Evolutionary conservation across 2,329 filamentous ascomycete genomes (phyloP).

Genomic region (Colletotrichum sublineola): DNA sequence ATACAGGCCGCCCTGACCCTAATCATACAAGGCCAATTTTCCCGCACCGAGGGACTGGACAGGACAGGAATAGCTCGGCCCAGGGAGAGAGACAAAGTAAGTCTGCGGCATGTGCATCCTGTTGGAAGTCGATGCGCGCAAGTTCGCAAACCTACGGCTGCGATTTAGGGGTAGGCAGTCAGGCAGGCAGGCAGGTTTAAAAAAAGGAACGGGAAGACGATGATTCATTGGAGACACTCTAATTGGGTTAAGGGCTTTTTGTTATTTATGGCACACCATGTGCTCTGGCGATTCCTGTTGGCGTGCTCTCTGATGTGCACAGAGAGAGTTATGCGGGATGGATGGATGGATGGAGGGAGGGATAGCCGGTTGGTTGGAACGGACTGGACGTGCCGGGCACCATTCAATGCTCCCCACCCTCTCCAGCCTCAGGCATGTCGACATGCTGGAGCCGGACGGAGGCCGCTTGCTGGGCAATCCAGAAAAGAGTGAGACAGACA

Average conservation of each 20-base stretch:
- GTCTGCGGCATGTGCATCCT: conserved; percentile 31
- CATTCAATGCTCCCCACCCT: conserved; percentile 11
- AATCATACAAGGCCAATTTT: neutral
- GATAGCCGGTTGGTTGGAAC: conserved; percentile 15
- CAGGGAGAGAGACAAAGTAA: conserved; percentile 2
- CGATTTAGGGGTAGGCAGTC: conserved; percentile 19
- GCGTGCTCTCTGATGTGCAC: conserved; percentile 2
- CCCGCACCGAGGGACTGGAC: conserved; percentile 20
- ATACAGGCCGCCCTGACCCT: neutral
- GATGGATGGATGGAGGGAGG: conserved; percentile 24
- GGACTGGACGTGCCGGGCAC: conserved; percentile 35
- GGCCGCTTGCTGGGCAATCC: neutral
- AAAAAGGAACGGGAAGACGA: neutral
- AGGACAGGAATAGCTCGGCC: neutral
- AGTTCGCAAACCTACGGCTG: conserved; percentile 3
- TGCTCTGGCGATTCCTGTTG: neutral
- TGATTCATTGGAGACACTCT: conserved; percentile 1
- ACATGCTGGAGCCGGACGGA: neutral
- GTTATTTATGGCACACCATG: conserved; percentile 21
- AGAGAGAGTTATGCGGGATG: conserved; percentile 7
- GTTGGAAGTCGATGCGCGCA: conserved; percentile 4
- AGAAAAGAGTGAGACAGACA: neutral
- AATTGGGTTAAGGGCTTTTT: conserved; percentile 1
- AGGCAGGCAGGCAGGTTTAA: neutral
- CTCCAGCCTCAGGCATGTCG: neutral